Base-by-base conservation (phyloP, 352 stramenopile genomes). In the Phytophthora sojae region DNA sequence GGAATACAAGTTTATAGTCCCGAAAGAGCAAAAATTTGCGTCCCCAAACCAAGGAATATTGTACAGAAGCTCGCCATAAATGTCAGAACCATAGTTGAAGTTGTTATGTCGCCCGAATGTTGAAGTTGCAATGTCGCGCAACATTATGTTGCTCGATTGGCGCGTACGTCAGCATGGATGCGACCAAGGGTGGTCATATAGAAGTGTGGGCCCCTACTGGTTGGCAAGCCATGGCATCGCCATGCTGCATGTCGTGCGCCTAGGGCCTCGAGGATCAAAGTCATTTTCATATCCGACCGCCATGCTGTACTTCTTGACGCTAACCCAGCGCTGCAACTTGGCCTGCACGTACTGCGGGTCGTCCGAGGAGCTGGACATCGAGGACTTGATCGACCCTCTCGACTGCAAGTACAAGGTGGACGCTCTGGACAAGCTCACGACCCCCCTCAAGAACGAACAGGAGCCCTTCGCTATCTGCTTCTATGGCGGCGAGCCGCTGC, bases 381-480 rank as follows among this genome's bases (percentile, higher is more conserved):
- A 76, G 53, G 68, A 76, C 42, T 56, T 76, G 19, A 52, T 76
- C 21, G 68, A 72, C 11, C 68, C 68, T 3, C 39, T 72, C 12
- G 68, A 72, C 50, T 71, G 56, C 42, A 54, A 72, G 26, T 76
- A 76, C 68, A 72, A 76, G 29, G 51, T 68, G 12, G 63, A 66
- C n/a, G 63, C 25, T 9, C 50, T 72, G 30, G 37, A 53, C 21
- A 75, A 75, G 39, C 62, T 75, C 35, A 64, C 68, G 47, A 69
- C 29, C 1, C 68, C 68, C 3, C 56, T 72, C 6, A 68, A 54
- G 4, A 44, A 71, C 14, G 23, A 65, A 12, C 61, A 76, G 9
- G 75, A 82, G 25, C 70, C 73, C 23, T 53, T 82, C 17, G 63
- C 45, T 6, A 82, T 82, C 49, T 82, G 75, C 61, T 82, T 82